A percentile compares a stretch with the other conserved stretches of the same genome.
phyloP scores from a whole-genome alignment of 805 yeast species.

The Candida sanyiensis region DNA sequence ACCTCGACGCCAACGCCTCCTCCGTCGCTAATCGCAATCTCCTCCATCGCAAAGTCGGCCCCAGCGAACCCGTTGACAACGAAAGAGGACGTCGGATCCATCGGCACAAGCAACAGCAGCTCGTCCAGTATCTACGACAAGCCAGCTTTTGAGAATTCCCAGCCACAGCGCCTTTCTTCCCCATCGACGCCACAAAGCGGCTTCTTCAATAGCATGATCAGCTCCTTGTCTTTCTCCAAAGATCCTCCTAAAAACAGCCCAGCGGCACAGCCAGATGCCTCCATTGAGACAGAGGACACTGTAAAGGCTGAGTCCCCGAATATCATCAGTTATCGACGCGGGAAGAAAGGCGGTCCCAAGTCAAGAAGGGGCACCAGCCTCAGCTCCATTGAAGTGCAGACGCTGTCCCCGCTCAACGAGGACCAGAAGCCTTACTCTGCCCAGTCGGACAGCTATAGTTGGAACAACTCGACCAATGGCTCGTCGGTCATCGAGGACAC shows the following conservation, averaged over 20 bases:
- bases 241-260: background rate
- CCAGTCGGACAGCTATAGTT: background rate
- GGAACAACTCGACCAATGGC: background rate
- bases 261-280: no score
- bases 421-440: conserved; percentile 13
- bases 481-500: conserved; percentile 1
- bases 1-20: conserved; percentile 6
- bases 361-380: conserved; percentile 17
- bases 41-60: conserved; percentile 29
- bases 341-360: conserved; percentile 6
- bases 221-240: conserved; percentile 14
- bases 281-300: no score
- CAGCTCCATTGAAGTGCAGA: conserved; percentile 15
- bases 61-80: conserved; percentile 53
- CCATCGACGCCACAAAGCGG: conserved; percentile 17
- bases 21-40: conserved; percentile 4
- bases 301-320: conserved; percentile 22
- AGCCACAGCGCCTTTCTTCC: conserved; percentile 11
- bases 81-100: conserved; percentile 40
- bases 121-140: conserved; percentile 22
- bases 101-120: conserved; percentile 10
- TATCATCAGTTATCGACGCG: conserved; percentile 24
- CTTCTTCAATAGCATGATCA: conserved; percentile 21
- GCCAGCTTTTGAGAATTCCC: conserved; percentile 14
- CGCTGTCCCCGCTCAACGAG: conserved; percentile 20